These are phyloP conservation scores for Lasiosphaeriaceae sp. DNA, from an alignment of 495 filamentous ascomycete species.

Conservation along the genomic window DNA sequence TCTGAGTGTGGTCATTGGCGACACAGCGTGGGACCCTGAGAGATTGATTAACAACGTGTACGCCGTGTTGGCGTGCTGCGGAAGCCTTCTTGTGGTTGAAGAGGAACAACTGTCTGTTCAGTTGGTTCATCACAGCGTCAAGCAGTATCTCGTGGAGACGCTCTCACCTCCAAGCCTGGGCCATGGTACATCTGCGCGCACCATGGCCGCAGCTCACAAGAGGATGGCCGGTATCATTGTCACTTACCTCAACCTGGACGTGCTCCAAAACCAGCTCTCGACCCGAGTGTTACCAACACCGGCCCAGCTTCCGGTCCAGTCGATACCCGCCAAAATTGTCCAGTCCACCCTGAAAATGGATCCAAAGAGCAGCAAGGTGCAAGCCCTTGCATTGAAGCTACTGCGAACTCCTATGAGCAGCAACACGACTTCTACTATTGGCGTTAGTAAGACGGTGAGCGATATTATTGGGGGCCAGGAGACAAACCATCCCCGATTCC, in stretches of 20 bases:
- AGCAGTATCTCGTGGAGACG: conserved; percentile 35
- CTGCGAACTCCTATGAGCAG: no score
- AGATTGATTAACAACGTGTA: conserved; percentile 34
- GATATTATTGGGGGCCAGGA: no score
- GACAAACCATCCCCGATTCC: no score
- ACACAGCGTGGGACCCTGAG: conserved; percentile 31
- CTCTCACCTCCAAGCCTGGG: neutral
- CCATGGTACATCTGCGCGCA: neutral
- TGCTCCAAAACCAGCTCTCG: conserved; percentile 1
- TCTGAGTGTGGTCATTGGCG: conserved; percentile 34
- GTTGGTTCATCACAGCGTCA: conserved; percentile 42
- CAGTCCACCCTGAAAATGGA: conserved; percentile 9
- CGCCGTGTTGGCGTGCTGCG: conserved; percentile 34
- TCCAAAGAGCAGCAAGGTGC: no score
- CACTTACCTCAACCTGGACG: conserved; percentile 4
- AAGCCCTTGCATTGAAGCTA: no score
- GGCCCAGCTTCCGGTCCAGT: neutral
- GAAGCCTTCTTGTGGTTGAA: conserved; percentile 40
- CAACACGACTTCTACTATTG: no score
- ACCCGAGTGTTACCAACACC: neutral
- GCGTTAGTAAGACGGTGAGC: no score
- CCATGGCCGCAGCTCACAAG: neutral
- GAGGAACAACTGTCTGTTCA: conserved; percentile 40
- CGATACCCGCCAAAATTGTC: conserved; percentile 24
- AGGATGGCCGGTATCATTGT: neutral